Evolutionary conservation across 179 eudicot species (phyloP), one percentile per base, ranked within the genome.

Genomic region (Silene coronaria): DNA sequence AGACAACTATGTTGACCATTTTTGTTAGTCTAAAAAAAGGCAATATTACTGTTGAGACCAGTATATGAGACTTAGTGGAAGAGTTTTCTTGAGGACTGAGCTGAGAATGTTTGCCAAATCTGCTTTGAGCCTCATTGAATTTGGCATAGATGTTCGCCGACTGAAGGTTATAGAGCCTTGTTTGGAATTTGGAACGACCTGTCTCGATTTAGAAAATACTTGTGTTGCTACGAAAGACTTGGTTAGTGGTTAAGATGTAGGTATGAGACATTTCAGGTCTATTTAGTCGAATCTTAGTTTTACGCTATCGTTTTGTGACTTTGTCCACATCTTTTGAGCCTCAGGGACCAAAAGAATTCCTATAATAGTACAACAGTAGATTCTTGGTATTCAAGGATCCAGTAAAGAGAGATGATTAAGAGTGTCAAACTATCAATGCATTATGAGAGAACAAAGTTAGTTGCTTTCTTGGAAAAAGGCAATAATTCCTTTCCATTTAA

Each of bases 391-490:
- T 26, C 58, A 77, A 81, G 68, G 66, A 68, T 61, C 64, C 22
- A 36, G 34, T 23, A 74, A 65, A 12, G 67, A 70, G 45, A 64
- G 75, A 48, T n/a, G 46, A 38, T 64, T 71, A 72, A 65, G 73
- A 72, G 73, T 66, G 57, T 45, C 70, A 70, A 70, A 72, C 70
- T 66, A 63, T 45, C 70, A 70, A 70, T 55, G 74, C 65, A 71
- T 71, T 30, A 57, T 68, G 57, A 70, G 64, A 78, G 53, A 65
- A 71, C 72, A 67, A 26, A 57, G 51, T 66, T 76, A 48, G 58
- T 65, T 55, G 27, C 76, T 63, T 16, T 28, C 59, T 75, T 63
- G 77, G 83, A 63, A 80, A 80, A 76, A 76, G 79, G 77, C 46
- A 59, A 30, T 30, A 26, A 26, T 72, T 30, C 74, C 74, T 80